Evolutionary conservation across 495 filamentous ascomycete genomes (phyloP), one percentile per base, ranked within the genome.

Genomic region (Pyrenopolyporus hunteri): DNA sequence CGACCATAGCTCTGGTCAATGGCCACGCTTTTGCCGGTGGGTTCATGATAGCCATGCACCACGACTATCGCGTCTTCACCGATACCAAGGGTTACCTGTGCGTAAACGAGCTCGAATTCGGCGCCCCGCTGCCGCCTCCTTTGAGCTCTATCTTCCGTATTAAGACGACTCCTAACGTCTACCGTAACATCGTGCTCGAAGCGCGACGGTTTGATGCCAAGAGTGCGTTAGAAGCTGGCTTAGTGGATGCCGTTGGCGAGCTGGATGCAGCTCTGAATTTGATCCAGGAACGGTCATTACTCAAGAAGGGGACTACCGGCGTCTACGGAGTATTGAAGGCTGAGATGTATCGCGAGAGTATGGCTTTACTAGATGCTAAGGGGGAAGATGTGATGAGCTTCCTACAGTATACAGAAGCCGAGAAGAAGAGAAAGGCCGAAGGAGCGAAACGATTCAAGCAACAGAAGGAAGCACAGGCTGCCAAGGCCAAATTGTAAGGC

Each of bases 11-110:
- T 10, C 75, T 92, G 1, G 43, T 93, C 26, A 91, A 91, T 50
- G 90, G 90, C n/a, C 90, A 93, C 69, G 85, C 85, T 45, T 93
- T 92, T 69, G 90, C 90, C 11, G 90, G 81, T 29, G 90, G 88
- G 25, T 74, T 92, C 58, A 92, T 93, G 87, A 72, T 89, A 5
- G 86, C 89, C 43, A 90, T 92, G 87, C 85, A 89, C 72, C 89
- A 92, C 76, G 90, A 93, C 72, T 93, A 93, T 71, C 83, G 90
- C 2, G 73, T 91, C 61, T 85, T 88, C 78, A 90, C 89, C 64
- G 83, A 86, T 0, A 20, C 76, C 2, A 79, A 81, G 23, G 90
- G 90, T 1, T 91, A 85, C 70, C 70, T 87, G 9, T 92, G 90
- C 70, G 67, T 93, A 37, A 92, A 93, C 67, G 90, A 93, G 72